Percentiles rank a stretch among this genome's conserved stretches.
phyloP scores from a whole-genome alignment of 768 basidiomycete genomes.

The Boletus reticuloceps region DNA sequence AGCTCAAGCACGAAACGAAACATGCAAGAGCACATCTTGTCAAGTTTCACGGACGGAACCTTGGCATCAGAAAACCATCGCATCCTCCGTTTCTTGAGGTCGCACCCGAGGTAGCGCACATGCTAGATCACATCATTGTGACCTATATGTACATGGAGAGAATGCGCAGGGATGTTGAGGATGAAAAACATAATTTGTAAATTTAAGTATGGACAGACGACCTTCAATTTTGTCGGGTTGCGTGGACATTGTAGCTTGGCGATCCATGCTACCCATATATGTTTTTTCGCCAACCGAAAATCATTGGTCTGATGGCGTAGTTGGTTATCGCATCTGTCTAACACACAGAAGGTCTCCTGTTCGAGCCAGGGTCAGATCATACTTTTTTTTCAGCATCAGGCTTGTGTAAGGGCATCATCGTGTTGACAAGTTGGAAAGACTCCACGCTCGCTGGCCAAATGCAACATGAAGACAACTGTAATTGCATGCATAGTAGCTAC shows the following conservation, averaged over 20 bases:
- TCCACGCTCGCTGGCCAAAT: too few relatives aligned
- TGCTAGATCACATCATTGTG: constrained; percentile 32
- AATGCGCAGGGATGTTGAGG: constrained; percentile 9
- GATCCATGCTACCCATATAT: too few relatives aligned
- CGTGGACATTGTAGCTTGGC: too few relatives aligned
- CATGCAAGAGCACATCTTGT: constrained; percentile 12
- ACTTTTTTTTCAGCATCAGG: background rate
- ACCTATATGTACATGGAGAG: constrained; percentile 34
- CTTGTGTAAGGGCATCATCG: too few relatives aligned
- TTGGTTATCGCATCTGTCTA: constrained; percentile 84
- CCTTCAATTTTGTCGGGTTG: background rate
- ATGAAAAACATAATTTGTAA: background rate
- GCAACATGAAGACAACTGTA: background rate
- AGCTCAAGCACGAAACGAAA: constrained; percentile 15
- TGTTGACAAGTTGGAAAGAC: too few relatives aligned
- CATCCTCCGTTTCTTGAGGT: constrained; percentile 30
- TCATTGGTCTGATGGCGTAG: constrained; percentile 57
- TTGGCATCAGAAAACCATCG: constrained; percentile 15
- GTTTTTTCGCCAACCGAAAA: background rate
- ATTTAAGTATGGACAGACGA: background rate
- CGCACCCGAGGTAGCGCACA: constrained; percentile 20
- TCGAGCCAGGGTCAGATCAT: constrained; percentile 22
- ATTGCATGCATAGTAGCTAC: too few relatives aligned
- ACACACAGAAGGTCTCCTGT: constrained; percentile 45
- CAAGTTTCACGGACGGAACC: constrained; percentile 18